Evolutionary conservation across 169 alveolate species (phyloP).

Genomic region (Perkinsus olseni): DNA sequence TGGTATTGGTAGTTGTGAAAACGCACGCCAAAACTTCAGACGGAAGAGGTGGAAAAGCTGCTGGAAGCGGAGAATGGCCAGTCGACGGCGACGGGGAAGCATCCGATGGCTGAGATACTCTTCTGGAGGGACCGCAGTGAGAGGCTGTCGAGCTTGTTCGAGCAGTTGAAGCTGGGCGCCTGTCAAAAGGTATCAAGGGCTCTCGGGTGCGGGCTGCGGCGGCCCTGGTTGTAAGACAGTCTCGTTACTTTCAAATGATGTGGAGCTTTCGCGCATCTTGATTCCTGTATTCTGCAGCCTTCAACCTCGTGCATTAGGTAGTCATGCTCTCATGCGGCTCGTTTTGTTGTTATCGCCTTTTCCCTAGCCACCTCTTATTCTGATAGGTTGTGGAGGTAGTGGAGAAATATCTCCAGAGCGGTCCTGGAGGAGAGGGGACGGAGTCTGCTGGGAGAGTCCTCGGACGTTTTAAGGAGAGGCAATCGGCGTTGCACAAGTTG

Average conservation of each 20-base stretch:
- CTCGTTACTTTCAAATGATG: conserved; percentile 9
- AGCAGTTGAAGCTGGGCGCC: conserved; percentile 7
- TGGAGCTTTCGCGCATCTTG: not conserved
- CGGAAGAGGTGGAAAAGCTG: not conserved
- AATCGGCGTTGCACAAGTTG: conserved; percentile 59
- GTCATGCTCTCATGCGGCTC: too few relatives aligned
- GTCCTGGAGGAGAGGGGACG: not conserved
- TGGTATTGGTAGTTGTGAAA: not conserved
- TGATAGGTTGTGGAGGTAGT: not conserved
- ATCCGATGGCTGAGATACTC: conserved; percentile 39
- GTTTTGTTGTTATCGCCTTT: too few relatives aligned
- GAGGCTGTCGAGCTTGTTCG: not conserved
- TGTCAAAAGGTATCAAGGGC: not conserved
- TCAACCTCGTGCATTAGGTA: conserved; percentile 12
- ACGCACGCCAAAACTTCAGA: not conserved
- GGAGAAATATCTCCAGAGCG: not conserved
- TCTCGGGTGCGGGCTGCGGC: not conserved
- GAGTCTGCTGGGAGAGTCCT: conserved; percentile 2
- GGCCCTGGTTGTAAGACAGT: not conserved
- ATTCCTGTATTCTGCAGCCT: not conserved
- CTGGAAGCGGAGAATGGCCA: not conserved
- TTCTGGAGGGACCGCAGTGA: conserved; percentile 35
- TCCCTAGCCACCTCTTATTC: not conserved
- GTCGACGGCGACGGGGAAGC: conserved; percentile 4
- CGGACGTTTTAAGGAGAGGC: conserved; percentile 12